Base-by-base conservation (phyloP, 441 rosid species). In the Corymbia citriodora region DNA sequence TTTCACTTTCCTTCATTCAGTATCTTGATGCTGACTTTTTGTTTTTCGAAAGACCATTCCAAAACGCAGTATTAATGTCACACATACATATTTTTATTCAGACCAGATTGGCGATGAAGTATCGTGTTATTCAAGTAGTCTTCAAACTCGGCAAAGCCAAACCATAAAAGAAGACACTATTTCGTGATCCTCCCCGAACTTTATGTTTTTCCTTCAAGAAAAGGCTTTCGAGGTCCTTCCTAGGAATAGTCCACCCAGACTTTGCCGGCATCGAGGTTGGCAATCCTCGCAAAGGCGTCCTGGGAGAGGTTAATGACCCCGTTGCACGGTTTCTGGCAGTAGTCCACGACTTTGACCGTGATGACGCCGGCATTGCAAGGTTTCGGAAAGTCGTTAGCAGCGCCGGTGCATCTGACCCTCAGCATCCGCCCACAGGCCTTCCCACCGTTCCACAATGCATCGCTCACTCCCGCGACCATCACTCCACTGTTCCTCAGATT, bases 211-310 rank as follows among this genome's bases (percentile, higher is more conserved):
- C 49, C 82, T 33, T 72, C 72, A 14, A 14, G 36, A 65, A 65
- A n/a, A 63, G 70, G 72, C 36, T 16, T 65, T 29, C 18, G 19
- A 65, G 72, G 72, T 65, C 72, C 89, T 89, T 53, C 88, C 91
- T 17, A 89, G 25, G n/a, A 61, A 87, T 90, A 92, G 9, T 88
- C 88, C 15, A 90, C 88, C 31, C 54, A 74, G 89, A 92, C 81
- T 79, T 68, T 74, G 86, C 91, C 85, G 23, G 88, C 89, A 3
- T 55, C 53, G 55, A 83, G 55, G 40, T 92, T 61, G 18, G 94
- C 94, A 31, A 93, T 92, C 87, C 52, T 52, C 10, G 85, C 50
- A 89, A 93, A 93, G 83, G 94, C 95, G 53, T 92, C 81, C 36
- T 55, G 87, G 6, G 95, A 93, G 33, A 93, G 92, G 89, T 93